Conservation (phyloP, 2,329 filamentous ascomycete genomes). For the Aureobasidium melanogenum region DNA sequence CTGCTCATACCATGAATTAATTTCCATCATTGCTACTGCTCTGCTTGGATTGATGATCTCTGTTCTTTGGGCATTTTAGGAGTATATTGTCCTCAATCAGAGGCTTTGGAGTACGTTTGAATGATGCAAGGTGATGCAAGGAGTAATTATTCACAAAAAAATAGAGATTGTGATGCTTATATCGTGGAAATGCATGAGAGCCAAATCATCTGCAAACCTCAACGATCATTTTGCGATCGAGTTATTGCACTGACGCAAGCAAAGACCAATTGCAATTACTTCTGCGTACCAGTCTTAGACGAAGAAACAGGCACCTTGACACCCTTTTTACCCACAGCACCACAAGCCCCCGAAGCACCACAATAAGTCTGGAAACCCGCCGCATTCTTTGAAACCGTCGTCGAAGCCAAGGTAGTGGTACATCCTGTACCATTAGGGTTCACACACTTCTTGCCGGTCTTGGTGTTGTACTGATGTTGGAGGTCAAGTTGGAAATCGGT, state of each 20-base stretch:
- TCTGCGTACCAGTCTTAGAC: conserved; percentile 6
- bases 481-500: not conserved
- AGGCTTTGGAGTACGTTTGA: too few species aligned
- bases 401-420: not conserved
- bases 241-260: not conserved
- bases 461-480: conserved; percentile 5
- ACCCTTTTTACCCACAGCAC: not conserved
- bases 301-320: not conserved
- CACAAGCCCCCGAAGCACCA: conserved; percentile 6
- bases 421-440: not conserved
- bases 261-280: not conserved
- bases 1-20: not conserved
- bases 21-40: not conserved
- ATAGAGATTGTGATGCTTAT: too few species aligned
- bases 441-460: conserved; percentile 5
- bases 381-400: not conserved
- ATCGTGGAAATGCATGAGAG: too few species aligned
- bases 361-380: not conserved
- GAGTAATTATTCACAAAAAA: too few species aligned
- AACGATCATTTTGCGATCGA: too few species aligned
- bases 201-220: too few species aligned
- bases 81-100: too few species aligned
- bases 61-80: not conserved
- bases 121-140: too few species aligned
- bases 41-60: not conserved